phyloP scores from a whole-genome alignment of 768 basidiomycete genomes.

The Collybiopsis confluens region DNA sequence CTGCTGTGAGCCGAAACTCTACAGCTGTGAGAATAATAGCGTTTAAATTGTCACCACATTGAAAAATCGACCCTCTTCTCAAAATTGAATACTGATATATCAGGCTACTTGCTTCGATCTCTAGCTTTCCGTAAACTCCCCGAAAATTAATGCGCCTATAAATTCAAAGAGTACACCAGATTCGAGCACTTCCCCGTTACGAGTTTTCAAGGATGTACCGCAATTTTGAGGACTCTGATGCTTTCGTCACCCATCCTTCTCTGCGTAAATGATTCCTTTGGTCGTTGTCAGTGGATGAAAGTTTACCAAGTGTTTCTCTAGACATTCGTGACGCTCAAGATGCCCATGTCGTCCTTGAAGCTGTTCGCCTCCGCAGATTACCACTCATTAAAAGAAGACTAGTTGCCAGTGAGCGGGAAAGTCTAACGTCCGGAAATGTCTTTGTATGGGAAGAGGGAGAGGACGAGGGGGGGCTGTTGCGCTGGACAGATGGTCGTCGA shows the following conservation, averaged over 20 bases:
- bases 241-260: conserved; percentile 40
- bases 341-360: conserved; percentile 72
- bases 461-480: conserved; percentile 56
- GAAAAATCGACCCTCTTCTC: conserved; percentile 1
- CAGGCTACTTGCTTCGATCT: conserved; percentile 7
- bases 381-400: conserved; percentile 70
- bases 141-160: conserved; percentile 1
- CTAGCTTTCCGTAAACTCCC: conserved; percentile 3
- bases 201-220: neutral
- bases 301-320: conserved; percentile 18
- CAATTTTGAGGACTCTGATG: neutral
- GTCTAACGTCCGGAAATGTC: conserved; percentile 67
- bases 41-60: neutral
- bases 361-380: conserved; percentile 64
- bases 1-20: neutral
- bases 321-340: conserved; percentile 80
- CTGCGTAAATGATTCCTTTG: conserved; percentile 32
- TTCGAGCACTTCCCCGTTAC: too few relatives aligned
- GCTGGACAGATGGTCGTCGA: conserved; percentile 81
- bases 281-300: conserved; percentile 1
- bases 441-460: conserved; percentile 88
- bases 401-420: conserved; percentile 65
- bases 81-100: conserved; percentile 6
- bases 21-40: neutral
- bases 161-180: neutral